Conservation (phyloP, 2,329 filamentous ascomycete species). For the Aplosporella prunicola region DNA sequence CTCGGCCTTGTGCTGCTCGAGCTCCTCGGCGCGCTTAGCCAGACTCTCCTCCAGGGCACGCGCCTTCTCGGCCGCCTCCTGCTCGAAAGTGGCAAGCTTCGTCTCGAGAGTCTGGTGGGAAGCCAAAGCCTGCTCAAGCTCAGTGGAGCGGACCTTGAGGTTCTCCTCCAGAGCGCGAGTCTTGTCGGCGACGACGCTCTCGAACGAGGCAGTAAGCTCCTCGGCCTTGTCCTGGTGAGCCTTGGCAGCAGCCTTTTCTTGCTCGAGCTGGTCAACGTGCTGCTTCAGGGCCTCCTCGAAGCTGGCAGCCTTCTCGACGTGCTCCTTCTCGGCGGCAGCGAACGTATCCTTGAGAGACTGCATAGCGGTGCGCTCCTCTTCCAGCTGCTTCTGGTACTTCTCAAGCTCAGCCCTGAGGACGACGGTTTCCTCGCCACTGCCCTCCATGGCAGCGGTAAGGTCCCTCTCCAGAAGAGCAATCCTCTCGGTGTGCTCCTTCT, state of each 20-base stretch:
- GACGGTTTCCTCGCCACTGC: slow-evolving; percentile 1
- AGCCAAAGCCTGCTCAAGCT: slow-evolving; percentile 6
- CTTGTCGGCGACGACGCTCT: background rate
- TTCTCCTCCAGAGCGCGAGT: slow-evolving; percentile 2
- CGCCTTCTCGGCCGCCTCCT: slow-evolving; percentile 8
- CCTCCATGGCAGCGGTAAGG: background rate
- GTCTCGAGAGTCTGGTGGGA: slow-evolving; percentile 3
- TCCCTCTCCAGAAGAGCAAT: background rate
- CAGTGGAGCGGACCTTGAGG: too few species aligned
- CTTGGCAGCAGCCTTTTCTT: slow-evolving; percentile 2
- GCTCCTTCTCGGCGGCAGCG: slow-evolving; percentile 4
- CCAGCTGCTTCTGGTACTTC: slow-evolving; percentile 7
- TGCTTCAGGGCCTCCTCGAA: slow-evolving; percentile 3
- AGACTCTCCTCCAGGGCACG: slow-evolving; percentile 7
- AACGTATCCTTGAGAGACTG: slow-evolving; percentile 11
- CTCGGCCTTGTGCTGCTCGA: slow-evolving; percentile 9
- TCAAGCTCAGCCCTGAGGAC: slow-evolving; percentile 6
- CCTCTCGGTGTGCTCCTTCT: background rate
- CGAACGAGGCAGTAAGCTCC: background rate
- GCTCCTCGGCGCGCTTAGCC: slow-evolving; percentile 1
- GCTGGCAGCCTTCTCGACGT: background rate
- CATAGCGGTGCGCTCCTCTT: too few species aligned
- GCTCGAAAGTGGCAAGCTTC: slow-evolving; percentile 1
- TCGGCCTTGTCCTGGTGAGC: slow-evolving; percentile 5
- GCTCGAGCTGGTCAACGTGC: slow-evolving; percentile 9